Base-by-base conservation (phyloP, 83 land plant species). In the Picea abies region DNA sequence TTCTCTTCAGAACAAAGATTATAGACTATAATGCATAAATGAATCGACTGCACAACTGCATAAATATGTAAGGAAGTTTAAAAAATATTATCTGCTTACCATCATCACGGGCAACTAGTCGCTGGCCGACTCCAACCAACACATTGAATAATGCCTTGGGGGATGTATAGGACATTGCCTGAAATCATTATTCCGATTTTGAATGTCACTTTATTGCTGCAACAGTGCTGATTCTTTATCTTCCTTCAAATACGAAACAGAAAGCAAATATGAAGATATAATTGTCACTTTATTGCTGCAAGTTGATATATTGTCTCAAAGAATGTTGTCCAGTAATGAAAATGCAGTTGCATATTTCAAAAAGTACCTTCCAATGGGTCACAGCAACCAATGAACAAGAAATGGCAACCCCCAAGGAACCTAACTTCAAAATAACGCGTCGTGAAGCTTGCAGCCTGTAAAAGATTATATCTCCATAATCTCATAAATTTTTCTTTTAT, bases 111-210 rank as follows among this genome's bases (percentile, higher is more conserved):
- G 88, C 89, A 88, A 96, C 80, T 4, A 88, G 65, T n/a, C 93
- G 90, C 64, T 79, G 78, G 15, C 80, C 82, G 8, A 81, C 87
- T 60, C 97, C 98, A 85, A 85, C 79, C n/a, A 96, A 77, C 44
- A 82, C 68, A 85, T 97, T 97, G 85, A 92, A 76, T 41, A 97
- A 64, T 79, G 92, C 98, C 80, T 89, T 96, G 32, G 93, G 94
- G 70, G 99, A 97, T 58, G 89, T 87, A 93, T 94, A 97, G 58
- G 95, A 94, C 96, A 97, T 96, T 67, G 94, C 98, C 99, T 97
- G 93, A 22, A 58, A 65, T 70, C 47, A 37, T 37, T 58, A 35
- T 29, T 83, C 66, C 39, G 4, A 22, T 23, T 60, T 25, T 14
- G 9, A 56, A 11, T 47, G 25, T 44, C 20, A 37, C 19, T 60